Evolutionary conservation across 805 yeast genomes (phyloP).

Genomic region (Yamadazyma tumulicola): DNA sequence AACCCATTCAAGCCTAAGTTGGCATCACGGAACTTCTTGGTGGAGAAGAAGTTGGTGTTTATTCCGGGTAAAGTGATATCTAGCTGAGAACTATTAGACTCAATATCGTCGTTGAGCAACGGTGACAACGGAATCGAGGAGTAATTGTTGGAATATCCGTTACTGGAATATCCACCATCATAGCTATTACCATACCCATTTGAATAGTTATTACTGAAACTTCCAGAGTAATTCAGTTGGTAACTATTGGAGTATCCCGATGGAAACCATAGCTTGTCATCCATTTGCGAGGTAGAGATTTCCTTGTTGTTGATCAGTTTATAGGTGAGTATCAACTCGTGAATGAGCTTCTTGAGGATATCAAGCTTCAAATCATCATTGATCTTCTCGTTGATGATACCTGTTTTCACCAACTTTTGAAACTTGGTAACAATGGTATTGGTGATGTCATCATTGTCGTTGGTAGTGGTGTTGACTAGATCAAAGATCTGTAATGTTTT

Average conservation of each 20-base stretch:
- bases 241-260: too few relatives aligned
- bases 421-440: slow-evolving; percentile 1
- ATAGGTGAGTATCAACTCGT: slow-evolving; percentile 4
- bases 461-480: slow-evolving; percentile 3
- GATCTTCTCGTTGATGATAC: neutral
- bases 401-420: slow-evolving; percentile 3
- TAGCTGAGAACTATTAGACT: slow-evolving; percentile 9
- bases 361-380: slow-evolving; percentile 5
- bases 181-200: neutral
- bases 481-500: slow-evolving; percentile 1
- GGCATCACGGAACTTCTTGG: neutral
- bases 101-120: slow-evolving; percentile 25
- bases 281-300: neutral
- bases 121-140: slow-evolving; percentile 26
- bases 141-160: slow-evolving; percentile 5
- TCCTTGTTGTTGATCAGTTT: neutral
- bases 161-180: neutral
- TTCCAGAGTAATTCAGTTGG: neutral
- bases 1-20: slow-evolving; percentile 9
- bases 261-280: slow-evolving; percentile 7
- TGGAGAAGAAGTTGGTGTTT: slow-evolving; percentile 5
- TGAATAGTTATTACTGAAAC: neutral
- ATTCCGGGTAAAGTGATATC: slow-evolving; percentile 13
- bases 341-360: slow-evolving; percentile 2
- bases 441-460: slow-evolving; percentile 2